These are phyloP conservation scores for Hymenoscyphus fructigenus DNA, from an alignment of 2,329 filamentous ascomycete genomes.

Conservation along the genomic window DNA sequence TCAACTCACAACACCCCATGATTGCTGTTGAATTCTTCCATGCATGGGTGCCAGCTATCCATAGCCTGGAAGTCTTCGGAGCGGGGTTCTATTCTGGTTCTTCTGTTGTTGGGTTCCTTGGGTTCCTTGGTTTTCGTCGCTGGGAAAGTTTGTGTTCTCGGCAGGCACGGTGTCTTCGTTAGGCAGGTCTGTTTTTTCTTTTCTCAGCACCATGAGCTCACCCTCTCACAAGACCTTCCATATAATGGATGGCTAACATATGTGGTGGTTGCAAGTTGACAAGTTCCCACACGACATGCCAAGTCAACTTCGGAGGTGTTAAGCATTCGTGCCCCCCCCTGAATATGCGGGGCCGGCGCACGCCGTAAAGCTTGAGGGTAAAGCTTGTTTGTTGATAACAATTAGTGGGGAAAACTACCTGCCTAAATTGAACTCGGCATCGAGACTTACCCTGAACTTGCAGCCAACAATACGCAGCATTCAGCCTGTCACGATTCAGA, in stretches of 20 bases:
- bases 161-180: not conserved
- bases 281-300: not conserved
- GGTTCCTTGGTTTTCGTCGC: not conserved
- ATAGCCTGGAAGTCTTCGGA: not conserved
- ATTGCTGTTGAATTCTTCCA: not conserved
- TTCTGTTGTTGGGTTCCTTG: not conserved
- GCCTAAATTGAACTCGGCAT: constrained; percentile 3
- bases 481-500: not conserved
- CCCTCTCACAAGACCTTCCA: not conserved
- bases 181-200: not conserved
- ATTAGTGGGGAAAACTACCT: not conserved
- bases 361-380: not conserved
- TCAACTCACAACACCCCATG: not conserved
- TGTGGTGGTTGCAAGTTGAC: not conserved
- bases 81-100: not conserved
- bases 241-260: not conserved
- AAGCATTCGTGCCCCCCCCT: not conserved
- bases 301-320: not conserved
- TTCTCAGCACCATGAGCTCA: not conserved
- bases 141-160: not conserved
- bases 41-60: not conserved
- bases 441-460: not conserved
- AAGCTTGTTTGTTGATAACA: constrained; percentile 9
- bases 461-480: not conserved
- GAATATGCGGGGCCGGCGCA: not conserved